Evolutionary conservation across 148 eudicot genomes (phyloP).

Genomic region (Silene latifolia): DNA sequence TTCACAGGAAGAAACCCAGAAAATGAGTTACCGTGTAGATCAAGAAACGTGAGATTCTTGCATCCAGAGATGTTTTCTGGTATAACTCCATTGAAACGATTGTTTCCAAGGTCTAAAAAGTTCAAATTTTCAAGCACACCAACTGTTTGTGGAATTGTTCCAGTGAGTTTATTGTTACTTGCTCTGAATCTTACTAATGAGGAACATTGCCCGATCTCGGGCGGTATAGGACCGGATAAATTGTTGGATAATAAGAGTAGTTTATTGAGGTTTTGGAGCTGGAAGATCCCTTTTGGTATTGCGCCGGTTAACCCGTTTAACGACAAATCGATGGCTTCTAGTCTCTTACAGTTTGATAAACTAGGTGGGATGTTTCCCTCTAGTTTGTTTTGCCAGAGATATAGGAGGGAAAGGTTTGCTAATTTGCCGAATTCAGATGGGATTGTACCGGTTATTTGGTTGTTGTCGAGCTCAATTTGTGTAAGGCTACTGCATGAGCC

Average conservation of each 20-base stretch:
- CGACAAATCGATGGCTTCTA: constrained; percentile 75
- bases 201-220: constrained; percentile 67
- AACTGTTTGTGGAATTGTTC: constrained; percentile 61
- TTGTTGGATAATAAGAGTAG: constrained; percentile 64
- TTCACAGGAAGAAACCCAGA: constrained; percentile 55
- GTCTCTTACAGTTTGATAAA: constrained; percentile 42
- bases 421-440: constrained; percentile 69
- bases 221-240: constrained; percentile 61
- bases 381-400: constrained; percentile 74
- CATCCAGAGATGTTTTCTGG: constrained; percentile 70
- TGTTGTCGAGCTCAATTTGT: constrained; percentile 84
- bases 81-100: constrained; percentile 55
- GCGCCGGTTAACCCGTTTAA: constrained; percentile 59
- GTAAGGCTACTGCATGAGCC: constrained; percentile 67
- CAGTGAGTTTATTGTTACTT: constrained; percentile 51
- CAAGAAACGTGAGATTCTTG: constrained; percentile 71
- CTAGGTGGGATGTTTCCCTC: constrained; percentile 68
- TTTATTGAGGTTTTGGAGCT: constrained; percentile 62
- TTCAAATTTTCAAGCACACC: constrained; percentile 60
- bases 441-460: constrained; percentile 62
- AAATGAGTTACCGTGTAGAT: constrained; percentile 73
- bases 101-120: constrained; percentile 77
- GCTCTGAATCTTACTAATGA: constrained; percentile 76
- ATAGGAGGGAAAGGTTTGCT: constrained; percentile 49
- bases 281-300: constrained; percentile 65